Evolutionary conservation across 257 asterid genomes (phyloP).

Genomic region (Fraxinus americana): DNA sequence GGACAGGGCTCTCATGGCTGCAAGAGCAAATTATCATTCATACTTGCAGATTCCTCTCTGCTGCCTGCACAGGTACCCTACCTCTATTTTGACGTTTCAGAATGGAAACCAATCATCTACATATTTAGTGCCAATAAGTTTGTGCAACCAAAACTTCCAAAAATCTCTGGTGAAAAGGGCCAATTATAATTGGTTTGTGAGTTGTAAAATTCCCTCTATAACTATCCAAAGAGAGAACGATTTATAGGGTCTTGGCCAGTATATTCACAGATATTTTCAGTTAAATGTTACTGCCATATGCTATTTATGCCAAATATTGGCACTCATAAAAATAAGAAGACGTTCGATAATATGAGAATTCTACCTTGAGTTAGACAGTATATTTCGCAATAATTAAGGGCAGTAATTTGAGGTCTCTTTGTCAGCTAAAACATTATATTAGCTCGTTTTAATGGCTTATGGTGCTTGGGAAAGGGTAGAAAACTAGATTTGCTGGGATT

Average conservation of each 20-base stretch:
- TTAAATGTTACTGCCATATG: background rate
- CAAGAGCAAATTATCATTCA: background rate
- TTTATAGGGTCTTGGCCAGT: background rate
- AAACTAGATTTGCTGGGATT: too few species aligned
- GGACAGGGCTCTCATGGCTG: constrained; percentile 9
- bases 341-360: background rate
- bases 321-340: too few species aligned
- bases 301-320: background rate
- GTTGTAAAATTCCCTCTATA: background rate
- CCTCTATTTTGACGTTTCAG: constrained; percentile 34
- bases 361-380: background rate
- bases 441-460: too few species aligned
- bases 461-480: too few species aligned
- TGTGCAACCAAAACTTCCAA: constrained; percentile 29
- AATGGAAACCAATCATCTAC: constrained; percentile 24
- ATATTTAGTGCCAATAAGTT: constrained; percentile 25
- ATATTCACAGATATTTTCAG: background rate
- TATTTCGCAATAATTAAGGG: background rate
- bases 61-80: constrained; percentile 29
- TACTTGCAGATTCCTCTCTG: constrained; percentile 12
- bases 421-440: background rate
- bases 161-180: constrained; percentile 10
- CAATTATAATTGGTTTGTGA: background rate
- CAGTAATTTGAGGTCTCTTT: background rate
- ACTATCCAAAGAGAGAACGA: background rate